Percentiles rank a stretch among this genome's conserved stretches.
These are phyloP conservation scores for Pilatotrama ljubarskyi DNA, from an alignment of 768 basidiomycete genomes.

Conservation along the genomic window DNA sequence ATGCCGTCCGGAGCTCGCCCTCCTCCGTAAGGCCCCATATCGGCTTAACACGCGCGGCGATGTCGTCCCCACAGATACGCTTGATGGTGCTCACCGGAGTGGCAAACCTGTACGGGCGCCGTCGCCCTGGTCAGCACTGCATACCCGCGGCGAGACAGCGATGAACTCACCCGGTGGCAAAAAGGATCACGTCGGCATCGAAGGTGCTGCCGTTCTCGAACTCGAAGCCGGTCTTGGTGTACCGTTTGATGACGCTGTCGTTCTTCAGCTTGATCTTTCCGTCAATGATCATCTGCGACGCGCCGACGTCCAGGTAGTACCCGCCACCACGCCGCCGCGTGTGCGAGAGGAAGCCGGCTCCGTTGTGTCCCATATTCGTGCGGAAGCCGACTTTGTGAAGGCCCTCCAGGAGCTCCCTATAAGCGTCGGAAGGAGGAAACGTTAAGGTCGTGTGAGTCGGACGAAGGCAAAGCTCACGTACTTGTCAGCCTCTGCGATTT, in stretches of 20 bases:
- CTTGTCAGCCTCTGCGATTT: constrained; percentile 37
- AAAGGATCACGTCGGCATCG: constrained; percentile 50
- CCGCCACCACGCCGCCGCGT: constrained; percentile 55
- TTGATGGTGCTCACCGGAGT: constrained; percentile 42
- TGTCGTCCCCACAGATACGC: constrained; percentile 47
- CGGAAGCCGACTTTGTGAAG: constrained; percentile 60
- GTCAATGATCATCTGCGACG: constrained; percentile 60
- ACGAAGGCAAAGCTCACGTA: constrained; percentile 5
- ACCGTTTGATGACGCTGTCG: constrained; percentile 39
- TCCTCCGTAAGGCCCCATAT: constrained; percentile 68
- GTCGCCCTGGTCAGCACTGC: neutral
- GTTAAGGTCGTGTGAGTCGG: too few relatives aligned
- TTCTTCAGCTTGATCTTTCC: constrained; percentile 73
- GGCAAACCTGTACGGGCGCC: constrained; percentile 39
- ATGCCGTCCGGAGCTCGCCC: constrained; percentile 56
- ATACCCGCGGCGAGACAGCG: neutral
- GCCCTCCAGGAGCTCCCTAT: constrained; percentile 50
- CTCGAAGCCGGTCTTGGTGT: constrained; percentile 40
- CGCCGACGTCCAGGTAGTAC: constrained; percentile 67
- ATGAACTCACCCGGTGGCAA: constrained; percentile 49
- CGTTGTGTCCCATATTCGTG: constrained; percentile 49
- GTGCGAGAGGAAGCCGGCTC: constrained; percentile 51
- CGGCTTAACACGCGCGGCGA: constrained; percentile 46
- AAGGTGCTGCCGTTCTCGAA: constrained; percentile 45
- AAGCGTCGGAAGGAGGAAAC: neutral